Conservation (phyloP, 2,329 filamentous ascomycete species). For the Scytalidium sp. region DNA sequence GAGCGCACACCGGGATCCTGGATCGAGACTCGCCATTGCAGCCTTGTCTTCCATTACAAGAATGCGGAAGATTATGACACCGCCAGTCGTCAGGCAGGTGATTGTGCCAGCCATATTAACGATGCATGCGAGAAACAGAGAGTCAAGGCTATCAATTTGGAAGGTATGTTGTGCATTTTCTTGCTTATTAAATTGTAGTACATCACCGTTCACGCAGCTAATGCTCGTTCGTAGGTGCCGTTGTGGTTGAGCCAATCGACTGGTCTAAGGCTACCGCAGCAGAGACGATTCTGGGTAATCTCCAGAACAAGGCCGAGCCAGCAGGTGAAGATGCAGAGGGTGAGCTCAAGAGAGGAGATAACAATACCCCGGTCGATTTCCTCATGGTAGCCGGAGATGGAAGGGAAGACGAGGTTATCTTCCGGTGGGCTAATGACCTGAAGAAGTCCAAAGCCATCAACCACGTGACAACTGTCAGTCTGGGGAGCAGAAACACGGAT, state of each 20-base stretch:
- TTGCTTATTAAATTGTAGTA: neutral
- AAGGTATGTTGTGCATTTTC: conserved; percentile 37
- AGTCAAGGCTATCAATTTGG: conserved; percentile 78
- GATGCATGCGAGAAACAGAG: conserved; percentile 82
- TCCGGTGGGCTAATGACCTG: conserved; percentile 87
- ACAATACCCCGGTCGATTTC: conserved; percentile 63
- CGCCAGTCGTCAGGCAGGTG: conserved; percentile 76
- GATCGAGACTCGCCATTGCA: conserved; percentile 90
- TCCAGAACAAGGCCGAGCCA: conserved; percentile 37
- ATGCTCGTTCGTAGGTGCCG: conserved; percentile 44
- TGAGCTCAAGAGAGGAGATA: neutral
- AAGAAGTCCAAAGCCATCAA: conserved; percentile 55
- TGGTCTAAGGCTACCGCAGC: conserved; percentile 88
- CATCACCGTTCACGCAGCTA: neutral
- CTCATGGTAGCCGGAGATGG: conserved; percentile 87
- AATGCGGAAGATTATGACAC: conserved; percentile 73
- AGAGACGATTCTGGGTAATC: conserved; percentile 64
- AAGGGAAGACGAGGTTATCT: conserved; percentile 89
- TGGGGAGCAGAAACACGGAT: conserved; percentile 85
- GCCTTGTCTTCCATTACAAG: conserved; percentile 86
- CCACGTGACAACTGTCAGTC: conserved; percentile 78
- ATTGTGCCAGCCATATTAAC: conserved; percentile 93
- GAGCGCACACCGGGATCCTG: conserved; percentile 85
- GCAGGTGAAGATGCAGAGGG: conserved; percentile 19
- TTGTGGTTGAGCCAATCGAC: conserved; percentile 80